Evolutionary conservation across 2,329 filamentous ascomycete species (phyloP).

Genomic region (Phialophora tarda): DNA sequence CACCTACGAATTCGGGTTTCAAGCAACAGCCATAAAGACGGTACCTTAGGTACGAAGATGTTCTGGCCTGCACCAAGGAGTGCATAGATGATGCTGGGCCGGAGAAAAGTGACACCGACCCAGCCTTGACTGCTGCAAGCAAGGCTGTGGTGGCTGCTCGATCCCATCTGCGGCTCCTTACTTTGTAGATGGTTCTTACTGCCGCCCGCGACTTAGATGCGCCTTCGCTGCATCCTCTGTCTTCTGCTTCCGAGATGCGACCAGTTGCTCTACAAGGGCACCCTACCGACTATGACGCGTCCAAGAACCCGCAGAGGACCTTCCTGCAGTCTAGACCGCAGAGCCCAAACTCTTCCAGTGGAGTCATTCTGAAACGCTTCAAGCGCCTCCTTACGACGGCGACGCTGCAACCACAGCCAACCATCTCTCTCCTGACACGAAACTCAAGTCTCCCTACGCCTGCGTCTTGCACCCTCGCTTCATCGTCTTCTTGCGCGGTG

Average conservation of each 20-base stretch:
- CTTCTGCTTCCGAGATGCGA: not conserved
- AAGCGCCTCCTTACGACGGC: constrained; percentile 31
- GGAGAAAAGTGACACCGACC: not conserved
- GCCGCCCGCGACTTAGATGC: not conserved
- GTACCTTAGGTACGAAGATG: not conserved
- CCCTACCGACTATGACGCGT: not conserved
- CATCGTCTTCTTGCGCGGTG: constrained; percentile 21
- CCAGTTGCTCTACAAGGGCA: not conserved
- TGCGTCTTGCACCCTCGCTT: constrained; percentile 26
- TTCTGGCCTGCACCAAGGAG: not conserved
- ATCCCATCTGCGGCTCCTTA: not conserved
- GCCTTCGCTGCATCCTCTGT: not conserved
- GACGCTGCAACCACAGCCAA: constrained; percentile 29
- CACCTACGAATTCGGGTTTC: not conserved
- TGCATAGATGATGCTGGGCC: no score
- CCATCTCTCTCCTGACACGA: constrained; percentile 31
- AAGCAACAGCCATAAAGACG: not conserved
- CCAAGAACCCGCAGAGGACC: not conserved
- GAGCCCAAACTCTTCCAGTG: constrained; percentile 22
- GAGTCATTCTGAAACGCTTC: constrained; percentile 33
- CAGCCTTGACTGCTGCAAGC: not conserved
- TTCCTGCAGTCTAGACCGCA: constrained; percentile 5
- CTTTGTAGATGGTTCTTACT: not conserved
- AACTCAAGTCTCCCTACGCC: constrained; percentile 23
- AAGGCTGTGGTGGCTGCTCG: not conserved